Conservation (phyloP, 176 grass and related monocot species). For the Juncus effusus region DNA sequence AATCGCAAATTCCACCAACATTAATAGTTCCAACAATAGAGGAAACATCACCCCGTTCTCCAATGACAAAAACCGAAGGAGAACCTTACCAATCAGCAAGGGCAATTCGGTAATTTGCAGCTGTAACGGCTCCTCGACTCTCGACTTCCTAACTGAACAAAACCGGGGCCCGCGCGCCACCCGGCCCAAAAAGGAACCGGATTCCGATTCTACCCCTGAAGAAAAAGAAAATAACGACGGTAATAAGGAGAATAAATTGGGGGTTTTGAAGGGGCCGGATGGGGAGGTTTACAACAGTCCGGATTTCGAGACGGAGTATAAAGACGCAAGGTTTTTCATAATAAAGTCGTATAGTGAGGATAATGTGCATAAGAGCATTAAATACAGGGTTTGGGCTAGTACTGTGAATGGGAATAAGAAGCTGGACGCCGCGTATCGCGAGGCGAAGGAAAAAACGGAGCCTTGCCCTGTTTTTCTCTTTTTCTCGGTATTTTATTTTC, state of each 20-base stretch:
- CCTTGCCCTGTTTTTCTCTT: constrained; percentile 68
- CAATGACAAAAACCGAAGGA: constrained; percentile 52
- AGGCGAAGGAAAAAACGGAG: constrained; percentile 58
- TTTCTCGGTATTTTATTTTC: constrained; percentile 74
- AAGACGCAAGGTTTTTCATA: constrained; percentile 79
- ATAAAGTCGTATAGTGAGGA: constrained; percentile 99
- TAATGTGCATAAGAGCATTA: constrained; percentile 98
- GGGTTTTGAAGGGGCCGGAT: constrained; percentile 42
- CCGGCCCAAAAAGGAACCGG: constrained; percentile 52
- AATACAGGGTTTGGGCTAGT: constrained; percentile 98
- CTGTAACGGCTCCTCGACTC: constrained; percentile 49
- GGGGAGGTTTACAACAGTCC: constrained; percentile 52
- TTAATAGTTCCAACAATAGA: constrained; percentile 46
- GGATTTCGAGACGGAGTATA: constrained; percentile 71
- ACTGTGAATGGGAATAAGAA: constrained; percentile 95
- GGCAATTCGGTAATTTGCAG: constrained; percentile 56
- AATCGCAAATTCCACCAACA: constrained; percentile 37
- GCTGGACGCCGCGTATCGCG: constrained; percentile 66
- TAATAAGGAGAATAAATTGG: constrained; percentile 41
- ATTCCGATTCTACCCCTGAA: background rate
- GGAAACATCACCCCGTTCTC: constrained; percentile 37
- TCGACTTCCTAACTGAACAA: constrained; percentile 88
- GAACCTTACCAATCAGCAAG: constrained; percentile 35
- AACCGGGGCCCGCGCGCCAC: constrained; percentile 81
- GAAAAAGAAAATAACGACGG: constrained; percentile 27